Percentiles rank a stretch among this genome's conserved stretches.
phyloP scores from a whole-genome alignment of 169 alveolate species.

The Eimeria falciformis region DNA sequence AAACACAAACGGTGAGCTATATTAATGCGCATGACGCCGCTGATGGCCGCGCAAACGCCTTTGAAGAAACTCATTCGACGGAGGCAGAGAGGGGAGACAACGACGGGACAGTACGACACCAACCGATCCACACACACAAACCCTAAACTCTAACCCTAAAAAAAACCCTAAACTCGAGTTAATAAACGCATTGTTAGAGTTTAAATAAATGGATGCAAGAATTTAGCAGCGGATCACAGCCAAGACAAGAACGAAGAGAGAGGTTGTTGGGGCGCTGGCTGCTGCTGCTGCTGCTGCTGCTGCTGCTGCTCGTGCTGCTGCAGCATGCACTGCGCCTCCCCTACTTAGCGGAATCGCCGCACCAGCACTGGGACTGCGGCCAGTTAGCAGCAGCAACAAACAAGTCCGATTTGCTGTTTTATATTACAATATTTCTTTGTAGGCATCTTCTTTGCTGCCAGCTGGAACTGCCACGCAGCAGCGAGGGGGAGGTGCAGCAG shows the following conservation, averaged over 20 bases:
- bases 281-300: slow-evolving; percentile 17
- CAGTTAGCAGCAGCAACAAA: slow-evolving; percentile 8
- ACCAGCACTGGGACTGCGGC: no score
- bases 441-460: background rate
- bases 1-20: background rate
- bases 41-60: no score
- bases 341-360: background rate
- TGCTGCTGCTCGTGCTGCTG: slow-evolving; percentile 42
- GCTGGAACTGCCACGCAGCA: background rate
- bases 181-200: no score
- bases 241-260: no score
- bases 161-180: background rate
- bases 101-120: no score
- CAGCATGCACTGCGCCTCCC: background rate
- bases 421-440: background rate
- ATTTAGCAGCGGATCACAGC: no score
- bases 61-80: no score
- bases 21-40: background rate
- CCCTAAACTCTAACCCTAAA: slow-evolving; percentile 25
- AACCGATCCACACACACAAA: no score
- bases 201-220: no score
- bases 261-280: no score
- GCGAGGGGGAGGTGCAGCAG: slow-evolving; percentile 40
- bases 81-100: no score
- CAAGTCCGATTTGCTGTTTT: background rate